phyloP scores from a whole-genome alignment of 306 rosid genomes.

The Fagus crenata region DNA sequence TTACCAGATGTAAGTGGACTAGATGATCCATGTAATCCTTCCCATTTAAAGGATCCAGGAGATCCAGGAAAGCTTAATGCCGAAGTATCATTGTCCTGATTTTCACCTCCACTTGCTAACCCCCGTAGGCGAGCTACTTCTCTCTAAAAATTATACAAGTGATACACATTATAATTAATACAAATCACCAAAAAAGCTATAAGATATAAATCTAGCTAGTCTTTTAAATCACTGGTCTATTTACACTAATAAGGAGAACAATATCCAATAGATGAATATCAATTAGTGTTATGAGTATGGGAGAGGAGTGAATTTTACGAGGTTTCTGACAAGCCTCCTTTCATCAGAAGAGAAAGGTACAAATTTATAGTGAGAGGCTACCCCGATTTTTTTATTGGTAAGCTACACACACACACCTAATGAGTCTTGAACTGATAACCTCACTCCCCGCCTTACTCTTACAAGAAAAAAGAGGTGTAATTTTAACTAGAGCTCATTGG shows the following conservation, averaged over 20 bases:
- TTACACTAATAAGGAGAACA: neutral
- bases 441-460: no score
- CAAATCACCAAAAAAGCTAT: constrained; percentile 2
- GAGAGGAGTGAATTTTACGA: neutral
- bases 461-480: no score
- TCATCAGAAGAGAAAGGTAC: neutral
- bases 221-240: neutral
- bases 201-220: neutral
- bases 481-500: no score
- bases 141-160: constrained; percentile 48
- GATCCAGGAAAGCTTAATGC: constrained; percentile 74
- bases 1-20: constrained; percentile 71
- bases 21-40: constrained; percentile 70
- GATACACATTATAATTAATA: constrained; percentile 7
- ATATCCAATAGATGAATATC: neutral
- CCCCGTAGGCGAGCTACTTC: constrained; percentile 80
- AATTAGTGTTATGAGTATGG: neutral
- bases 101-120: constrained; percentile 53
- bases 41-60: constrained; percentile 93
- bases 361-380: neutral
- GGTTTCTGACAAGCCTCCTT: neutral
- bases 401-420: no score
- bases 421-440: no score
- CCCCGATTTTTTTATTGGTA: neutral
- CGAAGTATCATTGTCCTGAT: constrained; percentile 58